Conservation (phyloP, 768 basidiomycete species). For the Rhodosporidiobolus odoratus region DNA sequence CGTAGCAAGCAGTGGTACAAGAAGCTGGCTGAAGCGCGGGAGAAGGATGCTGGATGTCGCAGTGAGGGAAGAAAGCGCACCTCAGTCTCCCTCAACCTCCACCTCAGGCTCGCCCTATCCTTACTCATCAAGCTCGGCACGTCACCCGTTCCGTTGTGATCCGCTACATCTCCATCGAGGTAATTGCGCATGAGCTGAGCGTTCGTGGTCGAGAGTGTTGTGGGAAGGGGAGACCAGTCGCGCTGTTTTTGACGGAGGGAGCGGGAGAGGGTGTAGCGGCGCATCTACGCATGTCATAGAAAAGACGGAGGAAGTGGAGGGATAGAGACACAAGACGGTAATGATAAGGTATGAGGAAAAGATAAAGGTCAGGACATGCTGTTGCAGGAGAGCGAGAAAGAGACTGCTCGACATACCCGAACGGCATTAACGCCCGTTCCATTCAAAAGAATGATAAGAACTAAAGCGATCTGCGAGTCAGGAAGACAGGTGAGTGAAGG, state of each 20-base stretch:
- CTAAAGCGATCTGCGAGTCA: slow-evolving; percentile 18
- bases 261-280: slow-evolving; percentile 27
- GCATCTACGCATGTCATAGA: slow-evolving; percentile 18
- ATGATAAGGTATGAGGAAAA: neutral
- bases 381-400: too few species aligned
- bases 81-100: slow-evolving; percentile 33
- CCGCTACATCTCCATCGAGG: slow-evolving; percentile 29
- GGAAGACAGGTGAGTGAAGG: neutral
- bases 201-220: slow-evolving; percentile 27
- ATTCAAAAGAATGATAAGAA: slow-evolving; percentile 29
- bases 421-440: slow-evolving; percentile 26
- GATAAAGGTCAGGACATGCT: neutral
- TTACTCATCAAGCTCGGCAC: neutral
- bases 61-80: slow-evolving; percentile 4
- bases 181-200: slow-evolving; percentile 27
- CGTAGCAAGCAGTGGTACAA: neutral
- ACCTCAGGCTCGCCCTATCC: slow-evolving; percentile 24
- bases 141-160: neutral
- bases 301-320: neutral
- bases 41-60: neutral
- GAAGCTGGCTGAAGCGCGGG: neutral
- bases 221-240: slow-evolving; percentile 37
- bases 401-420: slow-evolving; percentile 12
- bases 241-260: slow-evolving; percentile 15
- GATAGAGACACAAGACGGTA: too few species aligned